Evolutionary conservation across 2,329 filamentous ascomycete genomes (phyloP), one percentile per base, ranked within the genome.

Genomic region (Calonectria henricotiae): DNA sequence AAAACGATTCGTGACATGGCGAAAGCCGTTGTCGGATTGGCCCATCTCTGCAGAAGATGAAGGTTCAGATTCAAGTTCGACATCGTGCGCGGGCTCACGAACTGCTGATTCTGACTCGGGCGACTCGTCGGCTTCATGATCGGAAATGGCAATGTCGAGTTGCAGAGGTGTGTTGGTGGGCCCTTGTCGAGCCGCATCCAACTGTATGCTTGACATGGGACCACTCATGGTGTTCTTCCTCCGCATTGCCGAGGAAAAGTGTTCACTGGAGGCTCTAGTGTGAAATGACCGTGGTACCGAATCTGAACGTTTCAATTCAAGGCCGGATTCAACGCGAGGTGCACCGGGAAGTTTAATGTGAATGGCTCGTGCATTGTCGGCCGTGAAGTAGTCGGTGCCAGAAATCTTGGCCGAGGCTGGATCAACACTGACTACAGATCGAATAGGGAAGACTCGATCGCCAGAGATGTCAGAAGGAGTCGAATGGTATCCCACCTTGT

Each of bases 401-500:
- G 81, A 76, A 71, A 78, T 86, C 83, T 82, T 80, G 62, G 74
- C 75, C 60, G 80, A 82, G n/a, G 69, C 65, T 7, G 89, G 89
- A 74, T 93, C 91, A 46, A 95, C 89, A 7, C 90, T 93, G 27
- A 96, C 86, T 49, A 94, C 91, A n/a, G 93, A 95, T 60, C 93
- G 89, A 37, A 96, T 93, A n/a, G 93, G 93, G 67, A 93, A 96
- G 5, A 96, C 92, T 65, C 92, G 88, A 76, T 95, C 87, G 37
- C 81, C 79, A 32, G 81, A 82, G 27, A 80, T 78, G 64, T 83
- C 82, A n/a, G 82, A 83, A 55, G 76, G 73, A 12, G 75, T 73
- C 2, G 80, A 82, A 25, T 71, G 77, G 44, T 79, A 71, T 6
- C 79, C 77, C 1, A 78, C 76, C 46, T 75, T 81, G 35, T 87